Conservation (phyloP, 1,284 basidiomycete species). For the Boletus holoroseus region DNA sequence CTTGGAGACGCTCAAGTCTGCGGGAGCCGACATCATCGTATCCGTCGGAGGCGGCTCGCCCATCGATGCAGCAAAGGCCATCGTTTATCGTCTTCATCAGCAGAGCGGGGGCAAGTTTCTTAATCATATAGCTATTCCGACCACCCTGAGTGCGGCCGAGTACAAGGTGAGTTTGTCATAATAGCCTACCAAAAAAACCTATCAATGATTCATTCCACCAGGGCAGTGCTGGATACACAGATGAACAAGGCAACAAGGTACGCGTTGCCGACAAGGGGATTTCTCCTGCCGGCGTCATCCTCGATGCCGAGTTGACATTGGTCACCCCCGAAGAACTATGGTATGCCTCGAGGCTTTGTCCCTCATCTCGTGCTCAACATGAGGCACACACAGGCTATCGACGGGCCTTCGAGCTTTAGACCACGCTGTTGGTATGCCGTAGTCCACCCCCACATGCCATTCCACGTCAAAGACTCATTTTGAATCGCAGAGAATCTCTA, state of each 20-base stretch:
- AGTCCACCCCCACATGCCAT: not conserved
- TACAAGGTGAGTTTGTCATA: slow-evolving; percentile 47
- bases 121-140: slow-evolving; percentile 69
- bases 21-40: slow-evolving; percentile 62
- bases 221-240: slow-evolving; percentile 69
- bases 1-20: slow-evolving; percentile 49
- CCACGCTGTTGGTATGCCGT: slow-evolving; percentile 63
- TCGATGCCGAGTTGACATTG: slow-evolving; percentile 72
- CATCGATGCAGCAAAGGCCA: slow-evolving; percentile 70
- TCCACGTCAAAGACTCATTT: not conserved
- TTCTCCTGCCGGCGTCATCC: slow-evolving; percentile 65
- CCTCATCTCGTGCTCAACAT: slow-evolving; percentile 16
- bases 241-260: slow-evolving; percentile 65
- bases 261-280: slow-evolving; percentile 51
- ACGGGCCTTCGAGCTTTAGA: slow-evolving; percentile 74
- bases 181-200: not conserved
- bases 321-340: slow-evolving; percentile 72
- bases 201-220: slow-evolving; percentile 24
- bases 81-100: slow-evolving; percentile 56
- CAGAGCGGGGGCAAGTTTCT: slow-evolving; percentile 45
- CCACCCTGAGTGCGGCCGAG: slow-evolving; percentile 78
- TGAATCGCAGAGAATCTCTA: slow-evolving; percentile 58
- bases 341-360: slow-evolving; percentile 35
- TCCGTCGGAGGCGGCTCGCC: slow-evolving; percentile 78
- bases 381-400: slow-evolving; percentile 52